Conservation (phyloP, 768 basidiomycete genomes). For the Collybia sordida region DNA sequence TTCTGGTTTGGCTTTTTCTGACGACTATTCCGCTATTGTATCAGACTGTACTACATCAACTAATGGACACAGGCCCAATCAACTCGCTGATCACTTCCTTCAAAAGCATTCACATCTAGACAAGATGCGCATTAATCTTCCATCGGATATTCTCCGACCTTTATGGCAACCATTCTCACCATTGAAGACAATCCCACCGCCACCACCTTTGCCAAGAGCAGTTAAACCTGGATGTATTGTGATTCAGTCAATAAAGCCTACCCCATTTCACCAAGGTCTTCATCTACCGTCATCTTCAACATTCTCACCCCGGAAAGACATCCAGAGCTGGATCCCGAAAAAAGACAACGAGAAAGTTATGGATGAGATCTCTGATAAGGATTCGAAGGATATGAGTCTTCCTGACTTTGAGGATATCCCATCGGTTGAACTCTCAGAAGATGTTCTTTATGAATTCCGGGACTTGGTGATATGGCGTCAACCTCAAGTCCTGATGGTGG, state of each 20-base stretch:
- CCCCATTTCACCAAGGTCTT: background rate
- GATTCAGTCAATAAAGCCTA: constrained; percentile 1
- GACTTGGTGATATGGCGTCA: constrained; percentile 14
- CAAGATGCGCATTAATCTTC: constrained; percentile 5
- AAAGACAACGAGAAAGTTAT: background rate
- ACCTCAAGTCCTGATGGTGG: constrained; percentile 12
- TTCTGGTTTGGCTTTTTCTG: background rate
- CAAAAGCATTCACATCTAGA: constrained; percentile 15
- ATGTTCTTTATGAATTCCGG: background rate
- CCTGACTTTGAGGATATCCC: constrained; percentile 16
- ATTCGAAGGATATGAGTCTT: constrained; percentile 4
- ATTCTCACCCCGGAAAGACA: constrained; percentile 10
- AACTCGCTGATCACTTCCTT: constrained; percentile 12
- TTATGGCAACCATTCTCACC: constrained; percentile 19
- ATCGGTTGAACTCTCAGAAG: no score
- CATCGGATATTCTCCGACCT: constrained; percentile 12
- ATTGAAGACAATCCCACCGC: background rate
- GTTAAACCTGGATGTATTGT: constrained; percentile 12
- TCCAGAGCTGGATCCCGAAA: constrained; percentile 12
- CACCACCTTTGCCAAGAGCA: constrained; percentile 11
- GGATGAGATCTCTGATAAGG: constrained; percentile 4
- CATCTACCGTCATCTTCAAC: background rate
- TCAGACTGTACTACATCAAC: constrained; percentile 12
- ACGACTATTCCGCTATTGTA: background rate
- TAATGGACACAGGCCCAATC: constrained; percentile 1